A percentile compares a stretch with the other conserved stretches of the same genome.
Evolutionary conservation across 2,329 filamentous ascomycete genomes (phyloP).

Genomic region (Arthrobotrys entomopaga): DNA sequence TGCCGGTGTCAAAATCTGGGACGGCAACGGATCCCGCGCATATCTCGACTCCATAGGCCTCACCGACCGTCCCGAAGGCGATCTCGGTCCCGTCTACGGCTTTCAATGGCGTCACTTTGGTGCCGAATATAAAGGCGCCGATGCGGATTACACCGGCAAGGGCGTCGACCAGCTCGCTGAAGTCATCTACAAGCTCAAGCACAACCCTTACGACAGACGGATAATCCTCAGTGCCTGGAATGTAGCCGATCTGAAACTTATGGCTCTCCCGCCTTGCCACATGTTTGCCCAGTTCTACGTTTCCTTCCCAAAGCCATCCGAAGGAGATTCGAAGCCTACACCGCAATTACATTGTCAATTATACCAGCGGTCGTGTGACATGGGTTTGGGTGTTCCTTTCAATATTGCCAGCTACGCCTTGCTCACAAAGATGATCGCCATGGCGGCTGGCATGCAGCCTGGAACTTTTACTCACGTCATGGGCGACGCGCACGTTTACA

Average conservation of each 20-base stretch:
- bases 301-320: constrained; percentile 68
- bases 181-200: constrained; percentile 84
- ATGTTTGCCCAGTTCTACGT: constrained; percentile 99
- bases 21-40: constrained; percentile 90
- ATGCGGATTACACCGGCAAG: constrained; percentile 83
- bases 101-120: constrained; percentile 99
- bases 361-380: constrained; percentile 94
- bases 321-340: constrained; percentile 53
- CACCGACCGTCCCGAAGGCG: constrained; percentile 81
- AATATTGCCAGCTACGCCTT: constrained; percentile 96
- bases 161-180: constrained; percentile 94
- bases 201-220: constrained; percentile 85
- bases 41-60: constrained; percentile 89
- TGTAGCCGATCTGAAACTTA: constrained; percentile 81
- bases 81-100: constrained; percentile 94
- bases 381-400: constrained; percentile 96
- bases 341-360: constrained; percentile 81
- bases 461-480: constrained; percentile 93
- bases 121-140: constrained; percentile 82
- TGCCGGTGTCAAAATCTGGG: constrained; percentile 95
- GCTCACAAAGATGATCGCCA: constrained; percentile 92
- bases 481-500: constrained; percentile 97
- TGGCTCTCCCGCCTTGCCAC: constrained; percentile 94
- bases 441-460: constrained; percentile 83
- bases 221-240: constrained; percentile 97